phyloP scores from a whole-genome alignment of 306 rosid species.

The Carpinus viminea region DNA sequence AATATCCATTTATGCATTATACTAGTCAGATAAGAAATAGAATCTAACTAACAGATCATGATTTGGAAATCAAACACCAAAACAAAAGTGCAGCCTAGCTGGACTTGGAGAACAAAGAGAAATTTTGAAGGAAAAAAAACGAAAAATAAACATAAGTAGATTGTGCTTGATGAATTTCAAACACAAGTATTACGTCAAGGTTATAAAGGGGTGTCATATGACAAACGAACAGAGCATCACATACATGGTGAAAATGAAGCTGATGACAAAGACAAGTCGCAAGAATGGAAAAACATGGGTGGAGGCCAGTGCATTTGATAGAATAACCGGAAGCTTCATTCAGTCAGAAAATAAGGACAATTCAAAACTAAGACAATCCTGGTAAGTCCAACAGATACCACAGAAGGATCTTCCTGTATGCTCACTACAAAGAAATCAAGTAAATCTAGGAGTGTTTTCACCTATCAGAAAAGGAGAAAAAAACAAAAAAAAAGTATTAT shows the following conservation, averaged over 20 bases:
- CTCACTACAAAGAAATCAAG: background rate
- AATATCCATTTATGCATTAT: slow-evolving; percentile 7
- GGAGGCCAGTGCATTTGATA: background rate
- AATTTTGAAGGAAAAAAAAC: slow-evolving; percentile 8
- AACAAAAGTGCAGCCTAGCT: background rate
- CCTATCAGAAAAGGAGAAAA: background rate
- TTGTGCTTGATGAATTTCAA: background rate
- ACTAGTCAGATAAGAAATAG: slow-evolving; percentile 7
- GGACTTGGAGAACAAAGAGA: background rate
- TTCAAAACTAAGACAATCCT: background rate
- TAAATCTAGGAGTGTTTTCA: background rate
- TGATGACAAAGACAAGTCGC: slow-evolving; percentile 16
- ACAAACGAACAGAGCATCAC: slow-evolving; percentile 13
- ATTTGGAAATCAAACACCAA: background rate
- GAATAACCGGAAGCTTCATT: background rate
- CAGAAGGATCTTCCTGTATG: background rate
- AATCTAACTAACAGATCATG: background rate
- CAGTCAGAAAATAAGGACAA: background rate
- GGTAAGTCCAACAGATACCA: background rate
- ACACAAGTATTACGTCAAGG: background rate
- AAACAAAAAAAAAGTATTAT: background rate
- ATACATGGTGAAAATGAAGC: slow-evolving; percentile 8
- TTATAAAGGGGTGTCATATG: background rate
- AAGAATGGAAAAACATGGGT: background rate
- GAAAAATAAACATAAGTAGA: slow-evolving; percentile 3